A percentile compares a stretch with the other conserved stretches of the same genome.
Evolutionary conservation across 1,284 basidiomycete species (phyloP).

Genomic region (Leccinum solheimii): DNA sequence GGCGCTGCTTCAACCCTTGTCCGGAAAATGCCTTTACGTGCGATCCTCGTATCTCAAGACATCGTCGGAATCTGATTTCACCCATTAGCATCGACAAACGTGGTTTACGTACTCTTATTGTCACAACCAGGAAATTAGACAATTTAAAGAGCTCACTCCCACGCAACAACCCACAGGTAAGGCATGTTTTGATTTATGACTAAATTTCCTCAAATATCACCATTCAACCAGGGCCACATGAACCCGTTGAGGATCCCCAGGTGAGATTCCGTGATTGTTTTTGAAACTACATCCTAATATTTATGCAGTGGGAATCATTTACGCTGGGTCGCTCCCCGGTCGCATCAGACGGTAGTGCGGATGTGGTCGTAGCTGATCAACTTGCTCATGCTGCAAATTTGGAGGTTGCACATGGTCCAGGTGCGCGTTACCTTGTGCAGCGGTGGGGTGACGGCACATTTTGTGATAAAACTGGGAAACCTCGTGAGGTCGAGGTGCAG

Average conservation of each 20-base stretch:
- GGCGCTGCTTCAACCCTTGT: slow-evolving; percentile 74
- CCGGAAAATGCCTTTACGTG: slow-evolving; percentile 80
- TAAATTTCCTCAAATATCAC: slow-evolving; percentile 24
- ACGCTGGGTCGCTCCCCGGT: slow-evolving; percentile 73
- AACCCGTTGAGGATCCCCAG: slow-evolving; percentile 79
- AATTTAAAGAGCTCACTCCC: slow-evolving; percentile 75
- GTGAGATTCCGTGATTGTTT: slow-evolving; percentile 40
- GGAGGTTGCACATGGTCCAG: slow-evolving; percentile 71
- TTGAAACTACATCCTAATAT: slow-evolving; percentile 15
- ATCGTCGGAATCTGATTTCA: slow-evolving; percentile 17
- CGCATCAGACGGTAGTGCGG: slow-evolving; percentile 57
- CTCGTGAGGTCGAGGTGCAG: slow-evolving; percentile 90
- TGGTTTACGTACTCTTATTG: slow-evolving; percentile 99
- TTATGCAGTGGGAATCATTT: slow-evolving; percentile 73
- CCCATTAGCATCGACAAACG: slow-evolving; percentile 69
- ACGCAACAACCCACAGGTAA: slow-evolving; percentile 66
- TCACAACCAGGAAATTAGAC: slow-evolving; percentile 85
- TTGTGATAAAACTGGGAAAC: slow-evolving; percentile 87
- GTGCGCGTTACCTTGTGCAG: slow-evolving; percentile 89
- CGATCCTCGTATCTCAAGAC: slow-evolving; percentile 37
- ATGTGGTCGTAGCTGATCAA: slow-evolving; percentile 67
- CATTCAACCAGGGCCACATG: slow-evolving; percentile 55
- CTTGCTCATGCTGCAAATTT: slow-evolving; percentile 62
- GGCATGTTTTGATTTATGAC: slow-evolving; percentile 7
- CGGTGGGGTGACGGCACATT: slow-evolving; percentile 87